Evolutionary conservation across 805 yeast genomes (phyloP).

Genomic region (Lipomyces sp.): DNA sequence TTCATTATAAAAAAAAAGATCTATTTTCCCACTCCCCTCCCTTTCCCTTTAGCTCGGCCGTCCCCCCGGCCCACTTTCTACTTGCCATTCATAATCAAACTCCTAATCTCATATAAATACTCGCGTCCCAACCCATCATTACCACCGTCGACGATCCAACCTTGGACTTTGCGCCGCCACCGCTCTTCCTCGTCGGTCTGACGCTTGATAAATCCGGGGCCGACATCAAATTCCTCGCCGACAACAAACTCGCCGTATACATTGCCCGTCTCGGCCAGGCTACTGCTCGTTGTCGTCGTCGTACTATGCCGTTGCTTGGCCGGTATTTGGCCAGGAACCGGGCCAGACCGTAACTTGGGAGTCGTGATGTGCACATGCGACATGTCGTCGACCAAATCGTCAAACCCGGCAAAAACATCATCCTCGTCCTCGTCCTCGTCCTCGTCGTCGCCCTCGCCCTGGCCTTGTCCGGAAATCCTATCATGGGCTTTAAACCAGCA

Average conservation of each 20-base stretch:
- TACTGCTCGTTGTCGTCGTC: no score
- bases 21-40: not conserved
- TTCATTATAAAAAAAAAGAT: no score
- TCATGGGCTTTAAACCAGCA: conserved; percentile 59
- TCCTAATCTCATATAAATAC: conserved; percentile 45
- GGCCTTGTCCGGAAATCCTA: conserved; percentile 52
- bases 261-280: not conserved
- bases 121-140: conserved; percentile 37
- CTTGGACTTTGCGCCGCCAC: conserved; percentile 45
- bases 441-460: conserved; percentile 51
- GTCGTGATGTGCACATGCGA: not conserved
- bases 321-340: not conserved
- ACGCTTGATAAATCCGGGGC: conserved; percentile 39
- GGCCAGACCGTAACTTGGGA: not conserved
- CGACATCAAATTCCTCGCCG: conserved; percentile 46
- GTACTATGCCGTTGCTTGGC: not conserved
- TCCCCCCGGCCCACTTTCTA: not conserved
- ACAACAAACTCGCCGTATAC: conserved; percentile 40
- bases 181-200: conserved; percentile 46
- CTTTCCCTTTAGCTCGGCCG: no score
- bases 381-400: conserved; percentile 28
- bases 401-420: conserved; percentile 36
- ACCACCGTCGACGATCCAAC: conserved; percentile 42
- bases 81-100: conserved; percentile 42
- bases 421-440: conserved; percentile 53